These are phyloP conservation scores for Rostrohypoxylon terebratum DNA, from an alignment of 495 filamentous ascomycete species.

Conservation along the genomic window DNA sequence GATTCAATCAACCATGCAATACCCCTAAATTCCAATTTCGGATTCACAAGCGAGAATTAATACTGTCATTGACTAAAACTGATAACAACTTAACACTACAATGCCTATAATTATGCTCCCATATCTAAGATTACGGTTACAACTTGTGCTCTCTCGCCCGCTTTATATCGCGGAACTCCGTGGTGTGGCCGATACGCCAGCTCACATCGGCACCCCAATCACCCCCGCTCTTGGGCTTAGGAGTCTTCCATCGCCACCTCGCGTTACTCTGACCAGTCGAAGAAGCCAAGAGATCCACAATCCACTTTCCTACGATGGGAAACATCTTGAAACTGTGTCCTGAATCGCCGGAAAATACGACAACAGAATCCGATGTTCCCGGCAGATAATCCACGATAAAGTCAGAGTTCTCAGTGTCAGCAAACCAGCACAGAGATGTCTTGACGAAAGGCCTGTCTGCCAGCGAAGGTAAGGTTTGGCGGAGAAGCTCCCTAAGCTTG, in stretches of 20 bases:
- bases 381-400: slow-evolving; percentile 67
- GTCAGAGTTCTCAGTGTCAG: slow-evolving; percentile 64
- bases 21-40: background rate
- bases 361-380: slow-evolving; percentile 45
- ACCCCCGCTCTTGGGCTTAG: background rate
- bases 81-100: background rate
- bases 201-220: slow-evolving; percentile 21
- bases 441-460: slow-evolving; percentile 60
- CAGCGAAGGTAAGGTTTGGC: slow-evolving; percentile 61
- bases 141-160: background rate
- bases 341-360: slow-evolving; percentile 64
- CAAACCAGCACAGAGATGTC: slow-evolving; percentile 66
- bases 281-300: slow-evolving; percentile 54
- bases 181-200: slow-evolving; percentile 1
- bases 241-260: slow-evolving; percentile 61
- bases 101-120: background rate
- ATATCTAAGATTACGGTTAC: background rate
- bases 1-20: background rate
- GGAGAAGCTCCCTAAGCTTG: slow-evolving; percentile 56
- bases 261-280: slow-evolving; percentile 47
- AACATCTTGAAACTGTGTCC: slow-evolving; percentile 67
- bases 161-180: slow-evolving; percentile 3
- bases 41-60: background rate
- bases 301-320: slow-evolving; percentile 63
- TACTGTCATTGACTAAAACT: background rate